A percentile compares a stretch with the other conserved stretches of the same genome.
Conservation (phyloP, 768 basidiomycete species). For the Pleurotus giganteus region DNA sequence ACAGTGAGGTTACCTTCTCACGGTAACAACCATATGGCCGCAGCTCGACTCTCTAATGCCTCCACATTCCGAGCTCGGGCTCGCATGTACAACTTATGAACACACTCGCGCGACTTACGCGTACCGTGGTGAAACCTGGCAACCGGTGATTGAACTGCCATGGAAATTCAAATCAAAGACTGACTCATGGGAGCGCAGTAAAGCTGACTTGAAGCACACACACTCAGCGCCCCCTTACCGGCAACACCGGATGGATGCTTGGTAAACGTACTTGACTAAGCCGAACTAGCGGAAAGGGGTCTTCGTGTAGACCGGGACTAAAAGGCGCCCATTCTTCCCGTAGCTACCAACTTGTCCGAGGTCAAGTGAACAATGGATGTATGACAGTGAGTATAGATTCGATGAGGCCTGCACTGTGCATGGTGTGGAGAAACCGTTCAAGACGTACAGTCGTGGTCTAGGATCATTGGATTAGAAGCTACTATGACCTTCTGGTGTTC, state of each 20-base stretch:
- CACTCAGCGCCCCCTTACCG: too few relatives aligned
- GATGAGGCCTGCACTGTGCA: not conserved
- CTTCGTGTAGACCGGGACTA: not conserved
- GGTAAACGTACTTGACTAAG: too few relatives aligned
- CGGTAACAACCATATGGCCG: too few relatives aligned
- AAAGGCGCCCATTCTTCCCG: not conserved
- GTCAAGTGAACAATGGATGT: not conserved
- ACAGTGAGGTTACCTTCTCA: too few relatives aligned
- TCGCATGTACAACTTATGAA: not conserved
- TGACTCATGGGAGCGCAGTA: not conserved
- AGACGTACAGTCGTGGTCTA: conserved; percentile 4
- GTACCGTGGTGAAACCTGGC: not conserved
- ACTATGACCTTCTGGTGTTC: not conserved
- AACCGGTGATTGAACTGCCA: not conserved
- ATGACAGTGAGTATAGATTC: not conserved
- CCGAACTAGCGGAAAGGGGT: not conserved
- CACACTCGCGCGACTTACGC: not conserved
- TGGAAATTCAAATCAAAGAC: conserved; percentile 6
- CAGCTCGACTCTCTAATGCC: too few relatives aligned
- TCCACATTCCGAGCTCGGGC: not conserved
- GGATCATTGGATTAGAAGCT: not conserved
- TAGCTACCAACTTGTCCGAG: not conserved
- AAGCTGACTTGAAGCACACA: not conserved
- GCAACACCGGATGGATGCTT: too few relatives aligned
- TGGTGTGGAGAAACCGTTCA: conserved; percentile 4